Evolutionary conservation across 2,329 filamentous ascomycete species (phyloP).

Genomic region (Fusarium domesticum): DNA sequence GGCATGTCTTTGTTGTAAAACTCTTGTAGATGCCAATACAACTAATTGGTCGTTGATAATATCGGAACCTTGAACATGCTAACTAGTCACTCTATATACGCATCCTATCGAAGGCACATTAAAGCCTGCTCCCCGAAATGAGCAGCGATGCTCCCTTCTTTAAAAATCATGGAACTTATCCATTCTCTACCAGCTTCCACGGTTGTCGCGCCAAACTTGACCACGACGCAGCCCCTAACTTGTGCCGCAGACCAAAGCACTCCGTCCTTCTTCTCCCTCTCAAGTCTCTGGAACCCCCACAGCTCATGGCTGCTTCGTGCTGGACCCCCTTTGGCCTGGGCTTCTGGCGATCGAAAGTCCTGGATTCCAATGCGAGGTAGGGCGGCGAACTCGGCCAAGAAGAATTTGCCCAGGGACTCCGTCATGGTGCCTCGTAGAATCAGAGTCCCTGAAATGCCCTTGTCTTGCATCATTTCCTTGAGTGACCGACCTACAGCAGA

Average conservation of each 20-base stretch:
- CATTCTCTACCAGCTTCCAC: conserved; percentile 80
- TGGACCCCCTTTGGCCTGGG: conserved; percentile 38
- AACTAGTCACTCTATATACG: neutral
- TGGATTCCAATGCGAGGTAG: conserved; percentile 79
- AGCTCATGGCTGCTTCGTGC: conserved; percentile 41
- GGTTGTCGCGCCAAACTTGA: conserved; percentile 83
- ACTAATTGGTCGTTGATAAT: no score
- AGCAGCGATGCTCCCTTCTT: conserved; percentile 67
- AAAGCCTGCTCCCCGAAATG: conserved; percentile 79
- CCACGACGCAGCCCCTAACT: conserved; percentile 78
- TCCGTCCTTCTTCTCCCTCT: conserved; percentile 55
- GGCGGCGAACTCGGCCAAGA: conserved; percentile 72
- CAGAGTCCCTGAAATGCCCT: conserved; percentile 79
- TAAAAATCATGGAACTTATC: conserved; percentile 70
- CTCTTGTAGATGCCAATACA: no score
- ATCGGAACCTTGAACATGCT: neutral
- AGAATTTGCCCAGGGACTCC: conserved; percentile 64
- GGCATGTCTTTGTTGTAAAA: no score
- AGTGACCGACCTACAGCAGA: conserved; percentile 41
- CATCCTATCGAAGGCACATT: conserved; percentile 63
- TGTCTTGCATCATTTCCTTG: conserved; percentile 65
- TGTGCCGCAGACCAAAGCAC: conserved; percentile 80
- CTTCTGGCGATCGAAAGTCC: conserved; percentile 64
- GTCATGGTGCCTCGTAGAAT: conserved; percentile 75
- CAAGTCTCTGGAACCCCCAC: conserved; percentile 56